A percentile compares a stretch with the other conserved stretches of the same genome.
Conservation (phyloP, 371 early-diverging fungal species). For the Sporodiniella umbellata region DNA sequence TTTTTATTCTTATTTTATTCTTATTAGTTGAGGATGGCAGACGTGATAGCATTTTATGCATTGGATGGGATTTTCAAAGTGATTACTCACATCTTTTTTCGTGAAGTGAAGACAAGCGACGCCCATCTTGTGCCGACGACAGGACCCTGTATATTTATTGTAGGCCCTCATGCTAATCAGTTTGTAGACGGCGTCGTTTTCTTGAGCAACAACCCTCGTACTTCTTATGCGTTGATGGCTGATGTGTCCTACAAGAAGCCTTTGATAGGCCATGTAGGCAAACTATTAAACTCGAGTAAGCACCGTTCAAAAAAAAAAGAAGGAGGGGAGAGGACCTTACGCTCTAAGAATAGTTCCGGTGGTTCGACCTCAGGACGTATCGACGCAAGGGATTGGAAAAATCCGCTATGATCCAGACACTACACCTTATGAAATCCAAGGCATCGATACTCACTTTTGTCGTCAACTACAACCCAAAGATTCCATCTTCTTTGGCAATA, state of each 20-base stretch:
- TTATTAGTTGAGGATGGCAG: background rate
- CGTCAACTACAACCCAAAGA: conserved; percentile 59
- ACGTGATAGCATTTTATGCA: background rate
- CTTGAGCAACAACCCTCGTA: conserved; percentile 69
- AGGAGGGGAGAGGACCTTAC: background rate
- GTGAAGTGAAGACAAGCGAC: conserved; percentile 85
- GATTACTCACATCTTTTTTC: conserved; percentile 78
- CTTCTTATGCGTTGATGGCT: conserved; percentile 83
- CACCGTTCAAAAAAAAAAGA: background rate
- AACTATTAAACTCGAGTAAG: conserved; percentile 68
- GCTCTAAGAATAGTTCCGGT: conserved; percentile 79
- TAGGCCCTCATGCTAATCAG: conserved; percentile 95
- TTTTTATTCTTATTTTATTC: background rate
- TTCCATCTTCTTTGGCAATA: conserved; percentile 60
- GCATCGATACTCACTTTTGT: conserved; percentile 70
- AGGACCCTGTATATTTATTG: conserved; percentile 93
- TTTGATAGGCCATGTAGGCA: conserved; percentile 80
- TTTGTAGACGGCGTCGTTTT: conserved; percentile 92
- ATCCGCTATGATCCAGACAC: conserved; percentile 60
- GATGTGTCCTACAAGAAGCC: conserved; percentile 79
- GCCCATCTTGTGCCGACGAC: conserved; percentile 78
- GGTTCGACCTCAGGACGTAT: conserved; percentile 88
- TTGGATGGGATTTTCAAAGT: conserved; percentile 39
- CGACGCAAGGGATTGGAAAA: conserved; percentile 68
- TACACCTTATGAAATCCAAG: conserved; percentile 64